Base-by-base conservation (phyloP, 768 basidiomycete species). In the Tylopilus vinaceipallidus region DNA sequence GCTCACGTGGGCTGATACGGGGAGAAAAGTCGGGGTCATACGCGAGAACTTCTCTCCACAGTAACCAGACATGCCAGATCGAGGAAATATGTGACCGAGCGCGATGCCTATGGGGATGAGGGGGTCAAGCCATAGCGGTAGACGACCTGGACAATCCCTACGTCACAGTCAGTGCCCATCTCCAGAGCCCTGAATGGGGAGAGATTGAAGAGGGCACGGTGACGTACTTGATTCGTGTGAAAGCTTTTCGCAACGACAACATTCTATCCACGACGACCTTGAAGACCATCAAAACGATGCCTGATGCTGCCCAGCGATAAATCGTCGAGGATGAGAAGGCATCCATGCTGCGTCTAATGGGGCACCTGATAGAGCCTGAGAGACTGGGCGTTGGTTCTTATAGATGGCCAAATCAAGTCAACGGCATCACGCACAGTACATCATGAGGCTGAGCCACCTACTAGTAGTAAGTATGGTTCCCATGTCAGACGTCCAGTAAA, bases 81-180 rank as follows among this genome's bases (percentile, higher is more conserved):
- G 57, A 3, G 75, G 76, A 47, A 70, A 76, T 17, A 53, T 55
- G 1, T 64, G 39, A 0, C 62, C 73, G 0, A 69, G 2, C 0
- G 65, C 36, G 9, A 72, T 33, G 3, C 68, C 47, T 0, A 61
- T 1, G 8, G 62, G 14, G 8, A 63, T 57, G 41, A 72, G 67
- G 0, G 76, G 74, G 33, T 68, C 56, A n/a, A 75, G 1, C 68
- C 67, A 70, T 43, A 58, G 33, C 10, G 27, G 6, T 12, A 29
- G 6, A 12, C 27, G 27, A 6, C 27, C 27, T 6, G 27, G 27
- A 29, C 12, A 55, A 40, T 49, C 42, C 23, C 63, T 64, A 19
- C n/a, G 14, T 2, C 7, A n/a, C 24, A 11, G 22, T 40, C n/a
- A 38, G n/a, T 11, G 13, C 10, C 33, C 13, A 36, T 12, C 3